Evolutionary conservation across 169 alveolate species (phyloP).

Genomic region (Plasmodium inui): DNA sequence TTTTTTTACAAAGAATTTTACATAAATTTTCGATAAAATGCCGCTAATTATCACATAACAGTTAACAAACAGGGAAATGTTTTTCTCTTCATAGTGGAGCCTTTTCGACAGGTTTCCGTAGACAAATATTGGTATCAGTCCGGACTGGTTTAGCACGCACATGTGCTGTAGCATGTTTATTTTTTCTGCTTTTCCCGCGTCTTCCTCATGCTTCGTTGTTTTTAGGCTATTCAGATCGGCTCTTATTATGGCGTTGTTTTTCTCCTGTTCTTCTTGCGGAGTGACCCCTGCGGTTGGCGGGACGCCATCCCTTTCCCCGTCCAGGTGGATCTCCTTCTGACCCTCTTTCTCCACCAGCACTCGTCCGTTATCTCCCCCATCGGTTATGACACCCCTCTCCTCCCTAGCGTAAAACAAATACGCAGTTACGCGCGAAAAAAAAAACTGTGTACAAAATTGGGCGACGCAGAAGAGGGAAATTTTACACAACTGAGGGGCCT

Average conservation of each 20-base stretch:
- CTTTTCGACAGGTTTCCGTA: slow-evolving; percentile 9
- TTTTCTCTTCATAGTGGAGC: background rate
- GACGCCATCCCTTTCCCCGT: background rate
- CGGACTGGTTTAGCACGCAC: slow-evolving; percentile 52
- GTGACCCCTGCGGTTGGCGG: background rate
- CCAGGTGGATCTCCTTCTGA: background rate
- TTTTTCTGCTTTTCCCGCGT: background rate
- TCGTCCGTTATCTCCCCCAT: background rate
- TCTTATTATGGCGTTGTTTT: too few species aligned
- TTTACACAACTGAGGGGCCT: background rate
- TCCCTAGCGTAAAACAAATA: slow-evolving; percentile 12
- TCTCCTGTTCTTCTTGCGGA: background rate
- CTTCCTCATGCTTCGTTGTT: background rate
- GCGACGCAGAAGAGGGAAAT: slow-evolving; percentile 16
- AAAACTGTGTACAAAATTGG: slow-evolving; percentile 22
- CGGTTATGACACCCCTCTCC: background rate
- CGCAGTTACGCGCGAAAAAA: background rate
- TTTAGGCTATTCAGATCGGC: background rate
- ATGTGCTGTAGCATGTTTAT: slow-evolving; percentile 19
- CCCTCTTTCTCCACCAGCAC: background rate
- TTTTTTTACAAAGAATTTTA: slow-evolving; percentile 13
- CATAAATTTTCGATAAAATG: slow-evolving; percentile 15
- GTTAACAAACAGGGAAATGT: slow-evolving; percentile 10
- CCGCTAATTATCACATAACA: slow-evolving; percentile 26
- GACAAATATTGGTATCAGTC: slow-evolving; percentile 35